These are phyloP conservation scores for Nemophila menziesii DNA, from an alignment of 257 asterid species.

Conservation along the genomic window DNA sequence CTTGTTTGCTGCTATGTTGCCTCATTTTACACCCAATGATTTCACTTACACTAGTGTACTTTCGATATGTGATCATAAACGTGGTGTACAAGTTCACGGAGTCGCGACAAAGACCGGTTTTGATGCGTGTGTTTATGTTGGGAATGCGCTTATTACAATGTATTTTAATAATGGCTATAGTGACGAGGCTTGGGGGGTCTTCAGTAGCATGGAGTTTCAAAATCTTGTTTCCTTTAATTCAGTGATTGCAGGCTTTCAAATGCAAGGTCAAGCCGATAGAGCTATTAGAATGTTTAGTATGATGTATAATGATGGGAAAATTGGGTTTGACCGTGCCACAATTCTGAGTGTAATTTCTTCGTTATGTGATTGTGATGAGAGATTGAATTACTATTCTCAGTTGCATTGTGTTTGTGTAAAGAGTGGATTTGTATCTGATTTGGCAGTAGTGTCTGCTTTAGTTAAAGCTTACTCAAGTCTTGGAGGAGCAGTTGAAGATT, in stretches of 20 bases:
- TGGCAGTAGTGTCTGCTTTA: slow-evolving; percentile 55
- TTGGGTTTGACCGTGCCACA: slow-evolving; percentile 46
- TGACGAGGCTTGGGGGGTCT: slow-evolving; percentile 54
- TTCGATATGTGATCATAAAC: slow-evolving; percentile 46
- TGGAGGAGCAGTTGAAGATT: slow-evolving; percentile 35
- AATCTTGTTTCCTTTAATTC: slow-evolving; percentile 71
- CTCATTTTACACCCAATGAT: slow-evolving; percentile 50
- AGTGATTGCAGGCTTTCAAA: slow-evolving; percentile 51
- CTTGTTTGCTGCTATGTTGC: slow-evolving; percentile 36
- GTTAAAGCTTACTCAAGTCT: slow-evolving; percentile 54
- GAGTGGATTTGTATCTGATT: slow-evolving; percentile 34
- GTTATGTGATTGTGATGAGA: slow-evolving; percentile 16
- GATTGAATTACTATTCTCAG: slow-evolving; percentile 32
- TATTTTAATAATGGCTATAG: slow-evolving; percentile 35
- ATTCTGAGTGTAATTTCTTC: slow-evolving; percentile 48
- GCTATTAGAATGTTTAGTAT: slow-evolving; percentile 31
- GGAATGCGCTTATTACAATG: slow-evolving; percentile 70
- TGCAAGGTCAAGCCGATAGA: slow-evolving; percentile 24
- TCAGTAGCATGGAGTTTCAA: slow-evolving; percentile 28
- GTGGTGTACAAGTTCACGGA: slow-evolving; percentile 62
- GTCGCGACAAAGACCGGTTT: slow-evolving; percentile 46
- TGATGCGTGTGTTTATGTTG: slow-evolving; percentile 54
- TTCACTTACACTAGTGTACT: slow-evolving; percentile 61
- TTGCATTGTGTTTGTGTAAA: slow-evolving; percentile 51
- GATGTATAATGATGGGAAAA: slow-evolving; percentile 42